These are phyloP conservation scores for Mycena sanguinolenta DNA, from an alignment of 768 basidiomycete species.

Conservation along the genomic window DNA sequence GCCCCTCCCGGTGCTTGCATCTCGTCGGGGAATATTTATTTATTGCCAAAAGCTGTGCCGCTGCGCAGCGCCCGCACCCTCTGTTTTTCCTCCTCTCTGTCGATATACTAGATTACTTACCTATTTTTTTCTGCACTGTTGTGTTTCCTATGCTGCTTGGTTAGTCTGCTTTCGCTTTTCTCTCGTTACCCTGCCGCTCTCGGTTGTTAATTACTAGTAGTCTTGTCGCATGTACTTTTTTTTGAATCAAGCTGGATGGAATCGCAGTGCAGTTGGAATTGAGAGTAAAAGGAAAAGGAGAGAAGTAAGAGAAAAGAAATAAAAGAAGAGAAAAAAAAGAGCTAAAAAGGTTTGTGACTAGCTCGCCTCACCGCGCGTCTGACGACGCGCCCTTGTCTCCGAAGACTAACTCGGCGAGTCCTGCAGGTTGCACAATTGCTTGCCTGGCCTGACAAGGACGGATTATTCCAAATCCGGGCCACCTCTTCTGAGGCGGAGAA, in stretches of 20 bases:
- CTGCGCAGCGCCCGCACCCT: conserved; percentile 28
- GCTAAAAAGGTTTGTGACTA: conserved; percentile 80
- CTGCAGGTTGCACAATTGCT: conserved; percentile 94
- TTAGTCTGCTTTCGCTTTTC: conserved; percentile 26
- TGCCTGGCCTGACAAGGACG: conserved; percentile 89
- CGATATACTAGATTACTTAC: conserved; percentile 35
- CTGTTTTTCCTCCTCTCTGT: conserved; percentile 9
- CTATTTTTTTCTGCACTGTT: conserved; percentile 29
- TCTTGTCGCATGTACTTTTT: conserved; percentile 33
- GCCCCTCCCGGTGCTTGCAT: conserved; percentile 5
- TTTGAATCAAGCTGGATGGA: conserved; percentile 35
- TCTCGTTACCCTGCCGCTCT: conserved; percentile 30
- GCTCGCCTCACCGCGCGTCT: conserved; percentile 86
- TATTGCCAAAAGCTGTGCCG: conserved; percentile 37
- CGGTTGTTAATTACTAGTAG: conserved; percentile 35
- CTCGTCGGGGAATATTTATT: conserved; percentile 31
- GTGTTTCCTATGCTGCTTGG: conserved; percentile 32
- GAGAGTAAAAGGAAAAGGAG: conserved; percentile 38
- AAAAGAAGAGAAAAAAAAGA: conserved; percentile 23
- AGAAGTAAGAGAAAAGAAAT: conserved; percentile 59
- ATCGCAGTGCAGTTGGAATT: neutral
- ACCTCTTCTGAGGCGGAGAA: conserved; percentile 73
- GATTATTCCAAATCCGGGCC: conserved; percentile 84
- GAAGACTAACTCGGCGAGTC: conserved; percentile 92
- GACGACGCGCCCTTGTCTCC: conserved; percentile 90